Evolutionary conservation across 225 moss, liverwort and hornwort species (phyloP).

Genomic region (Takakia lepidozioides): DNA sequence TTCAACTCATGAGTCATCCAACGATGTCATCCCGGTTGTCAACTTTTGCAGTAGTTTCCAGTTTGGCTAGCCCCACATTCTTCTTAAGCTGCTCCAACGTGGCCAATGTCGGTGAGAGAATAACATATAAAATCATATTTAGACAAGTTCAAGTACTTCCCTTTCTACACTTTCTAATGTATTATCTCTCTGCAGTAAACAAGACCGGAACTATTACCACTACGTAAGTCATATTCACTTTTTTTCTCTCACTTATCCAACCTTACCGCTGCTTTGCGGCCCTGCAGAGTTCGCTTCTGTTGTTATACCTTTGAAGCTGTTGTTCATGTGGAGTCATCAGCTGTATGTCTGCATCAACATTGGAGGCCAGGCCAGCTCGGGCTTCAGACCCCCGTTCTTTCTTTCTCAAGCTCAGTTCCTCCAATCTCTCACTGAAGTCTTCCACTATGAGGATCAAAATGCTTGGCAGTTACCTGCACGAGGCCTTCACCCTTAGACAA

Average conservation of each 20-base stretch:
- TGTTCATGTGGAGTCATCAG: conserved; percentile 86
- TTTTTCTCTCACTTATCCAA: background rate
- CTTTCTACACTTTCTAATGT: too few relatives aligned
- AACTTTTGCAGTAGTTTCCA: conserved; percentile 24
- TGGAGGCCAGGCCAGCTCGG: conserved; percentile 55
- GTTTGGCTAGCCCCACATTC: conserved; percentile 36
- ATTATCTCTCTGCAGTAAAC: too few relatives aligned
- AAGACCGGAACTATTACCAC: conserved; percentile 7
- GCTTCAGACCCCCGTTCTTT: conserved; percentile 84
- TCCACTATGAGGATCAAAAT: too few relatives aligned
- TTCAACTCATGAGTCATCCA: conserved; percentile 83
- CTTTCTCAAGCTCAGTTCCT: conserved; percentile 70
- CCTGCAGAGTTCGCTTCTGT: conserved; percentile 67
- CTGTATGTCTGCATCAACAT: conserved; percentile 71
- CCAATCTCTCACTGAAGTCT: too few relatives aligned
- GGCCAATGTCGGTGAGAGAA: conserved; percentile 82
- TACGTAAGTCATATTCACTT: too few relatives aligned
- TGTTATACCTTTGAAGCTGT: conserved; percentile 82
- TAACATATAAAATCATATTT: too few relatives aligned
- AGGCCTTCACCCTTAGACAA: too few relatives aligned
- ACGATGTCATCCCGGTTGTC: conserved; percentile 31
- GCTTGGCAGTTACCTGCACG: too few relatives aligned
- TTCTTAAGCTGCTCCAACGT: conserved; percentile 70
- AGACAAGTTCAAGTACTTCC: too few relatives aligned
- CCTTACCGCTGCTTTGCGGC: conserved; percentile 71